Evolutionary conservation across 305 asterid genomes (phyloP), one percentile per base, ranked within the genome.

Genomic region (Solanum chacoense): DNA sequence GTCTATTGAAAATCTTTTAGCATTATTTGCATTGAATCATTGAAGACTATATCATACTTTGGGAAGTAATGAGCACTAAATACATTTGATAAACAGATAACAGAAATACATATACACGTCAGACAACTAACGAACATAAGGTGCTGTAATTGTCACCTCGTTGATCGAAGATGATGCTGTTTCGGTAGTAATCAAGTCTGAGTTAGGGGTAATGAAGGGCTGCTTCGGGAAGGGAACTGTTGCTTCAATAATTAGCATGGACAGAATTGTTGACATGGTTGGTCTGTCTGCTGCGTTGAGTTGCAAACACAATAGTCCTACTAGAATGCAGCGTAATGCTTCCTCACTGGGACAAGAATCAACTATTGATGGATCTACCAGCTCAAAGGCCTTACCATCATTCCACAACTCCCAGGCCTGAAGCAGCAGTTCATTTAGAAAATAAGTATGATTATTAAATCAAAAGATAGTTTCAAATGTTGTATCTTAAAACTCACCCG

Each of bases 281-380:
- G 90, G 91, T 86, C 90, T 78, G 32, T 84, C 84, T 38, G 36
- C 29, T n/a, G 88, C 87, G 2, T 18, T 59, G 14, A 85, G 84
- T 32, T 90, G 88, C 59, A 90, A 87, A 29, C 91, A 90, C 90
- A 88, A 85, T 28, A 90, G 88, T 83, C 88, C 90, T 37, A 90
- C 73, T 24, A 63, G 90, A 36, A 90, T 90, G 86, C 88, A 90
- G 74, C 86, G 71, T 4, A 88, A 8, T 55, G 31, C 88, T 88
- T 87, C 42, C 45, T 67, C 69, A 29, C n/a, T 59, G 7, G 85
- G 11, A 18, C 85, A 87, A 20, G 89, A 87, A 69, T 72, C 77
- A 16, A 80, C 88, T 20, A 87, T 29, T 55, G 89, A 42, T 87
- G 89, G 34, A 72, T 89, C 91, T 20, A 87, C 77, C 24, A 81